Base-by-base conservation (phyloP, 176 grass and related monocot species). In the Zea mays region DNA sequence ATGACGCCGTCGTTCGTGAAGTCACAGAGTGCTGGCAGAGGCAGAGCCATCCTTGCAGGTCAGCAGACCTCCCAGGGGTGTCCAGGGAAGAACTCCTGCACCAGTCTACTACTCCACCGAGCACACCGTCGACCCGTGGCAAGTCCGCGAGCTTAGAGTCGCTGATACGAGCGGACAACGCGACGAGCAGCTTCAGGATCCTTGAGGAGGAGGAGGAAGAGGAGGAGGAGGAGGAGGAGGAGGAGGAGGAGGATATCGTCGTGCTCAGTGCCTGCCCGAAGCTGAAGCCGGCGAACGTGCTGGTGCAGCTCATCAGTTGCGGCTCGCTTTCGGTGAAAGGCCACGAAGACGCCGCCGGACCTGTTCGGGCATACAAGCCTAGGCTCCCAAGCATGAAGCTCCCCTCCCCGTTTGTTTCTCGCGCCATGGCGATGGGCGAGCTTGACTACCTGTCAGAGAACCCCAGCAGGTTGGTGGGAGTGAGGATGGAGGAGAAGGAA, bases 71-170 rank as follows among this genome's bases (percentile, higher is more conserved):
- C 6, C 67, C 64, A 49, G 85, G 72, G 33, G 80, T 81, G 5
- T 42, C 78, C 42, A 75, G 51, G 65, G n/a, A n/a, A n/a, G 87
- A 90, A 27, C 19, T 72, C 35, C 43, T 88, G 58, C 86, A 86
- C 38, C 83, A 71, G 0, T 82, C 79, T 49, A 52, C 61, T 35
- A 92, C 86, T 77, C 79, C 84, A 21, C 35, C 70, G 45, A 87
- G 84, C 57, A 34, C 71, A 42, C 42, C 79, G 12, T 90, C 85
- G 8, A 65, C 47, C 55, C 68, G 69, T 68, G 68, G 63, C 33
- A 95, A 84, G 62, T 95, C 89, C 0, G 87, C 94, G 79, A 99
- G 90, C 33, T 86, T 99, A 7, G 96, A 99, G 73, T 95, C 92
- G 4, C 74, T 99, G 65, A 87, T 99, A 71, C 81, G 85, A 33